These are phyloP conservation scores for Epicoccum sorghinum DNA, from an alignment of 2,329 filamentous ascomycete species.

Conservation along the genomic window DNA sequence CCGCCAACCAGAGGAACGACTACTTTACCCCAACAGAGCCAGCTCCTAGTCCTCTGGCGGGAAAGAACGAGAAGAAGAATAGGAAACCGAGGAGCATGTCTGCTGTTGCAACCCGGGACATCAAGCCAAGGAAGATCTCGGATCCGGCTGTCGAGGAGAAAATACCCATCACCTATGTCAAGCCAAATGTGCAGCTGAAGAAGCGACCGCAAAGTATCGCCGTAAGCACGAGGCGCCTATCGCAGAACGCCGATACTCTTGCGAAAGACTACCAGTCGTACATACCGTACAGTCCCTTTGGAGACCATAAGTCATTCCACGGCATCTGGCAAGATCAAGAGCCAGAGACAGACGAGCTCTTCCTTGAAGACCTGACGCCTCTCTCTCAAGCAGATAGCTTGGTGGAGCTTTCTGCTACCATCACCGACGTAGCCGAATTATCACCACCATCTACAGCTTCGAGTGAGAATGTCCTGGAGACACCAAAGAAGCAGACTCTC, in stretches of 20 bases:
- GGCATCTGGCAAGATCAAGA: constrained; percentile 12
- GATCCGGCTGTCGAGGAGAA: constrained; percentile 11
- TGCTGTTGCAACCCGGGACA: constrained; percentile 12
- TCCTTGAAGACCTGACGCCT: neutral
- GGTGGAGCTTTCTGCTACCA: constrained; percentile 11
- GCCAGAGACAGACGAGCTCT: constrained; percentile 8
- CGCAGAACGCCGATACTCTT: constrained; percentile 10
- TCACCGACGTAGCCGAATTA: constrained; percentile 11
- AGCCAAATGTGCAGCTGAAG: constrained; percentile 15
- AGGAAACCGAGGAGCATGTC: constrained; percentile 40
- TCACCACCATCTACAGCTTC: constrained; percentile 17
- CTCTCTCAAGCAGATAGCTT: constrained; percentile 1
- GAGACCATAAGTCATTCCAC: constrained; percentile 11
- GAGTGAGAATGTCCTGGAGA: constrained; percentile 4
- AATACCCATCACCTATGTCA: constrained; percentile 14
- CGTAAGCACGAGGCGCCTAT: constrained; percentile 14
- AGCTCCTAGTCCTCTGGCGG: constrained; percentile 26
- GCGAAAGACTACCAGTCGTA: constrained; percentile 15
- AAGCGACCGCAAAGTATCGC: constrained; percentile 26
- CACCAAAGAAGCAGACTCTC: constrained; percentile 6
- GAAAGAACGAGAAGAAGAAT: constrained; percentile 26
- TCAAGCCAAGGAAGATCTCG: neutral
- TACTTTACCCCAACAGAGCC: constrained; percentile 37
- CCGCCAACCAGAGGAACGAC: constrained; percentile 16
- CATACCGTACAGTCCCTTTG: constrained; percentile 15